Conservation (phyloP, 805 yeast species). For the Saturnispora halmiae region DNA sequence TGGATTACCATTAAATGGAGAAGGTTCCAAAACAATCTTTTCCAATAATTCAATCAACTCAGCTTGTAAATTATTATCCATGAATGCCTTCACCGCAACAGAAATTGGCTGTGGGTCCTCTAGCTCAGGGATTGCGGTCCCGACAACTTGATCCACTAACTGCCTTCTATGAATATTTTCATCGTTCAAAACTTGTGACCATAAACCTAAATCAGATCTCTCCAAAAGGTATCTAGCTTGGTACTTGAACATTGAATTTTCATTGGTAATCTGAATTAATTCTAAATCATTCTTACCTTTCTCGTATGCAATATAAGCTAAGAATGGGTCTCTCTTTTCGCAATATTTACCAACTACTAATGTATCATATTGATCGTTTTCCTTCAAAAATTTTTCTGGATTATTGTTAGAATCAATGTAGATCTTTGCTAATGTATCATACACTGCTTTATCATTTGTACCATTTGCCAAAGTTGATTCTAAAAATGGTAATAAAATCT, state of each 20-base stretch:
- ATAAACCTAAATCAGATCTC: constrained; percentile 77
- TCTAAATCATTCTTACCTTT: constrained; percentile 91
- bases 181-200: constrained; percentile 67
- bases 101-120: constrained; percentile 91
- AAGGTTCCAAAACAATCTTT: constrained; percentile 93
- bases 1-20: constrained; percentile 92
- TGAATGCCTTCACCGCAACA: constrained; percentile 86
- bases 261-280: constrained; percentile 85
- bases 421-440: constrained; percentile 91
- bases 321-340: constrained; percentile 97
- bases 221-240: constrained; percentile 93
- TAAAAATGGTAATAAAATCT: constrained; percentile 83
- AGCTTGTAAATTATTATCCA: constrained; percentile 87
- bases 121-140: constrained; percentile 92
- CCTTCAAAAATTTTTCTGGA: constrained; percentile 93
- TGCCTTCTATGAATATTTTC: constrained; percentile 85
- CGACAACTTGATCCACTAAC: constrained; percentile 86
- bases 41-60: constrained; percentile 92
- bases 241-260: constrained; percentile 95
- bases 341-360: constrained; percentile 94
- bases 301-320: constrained; percentile 95
- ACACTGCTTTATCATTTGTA: constrained; percentile 81
- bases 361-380: constrained; percentile 86
- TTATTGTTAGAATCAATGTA: constrained; percentile 96
- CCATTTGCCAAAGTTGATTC: constrained; percentile 83